Evolutionary conservation across 306 rosid genomes (phyloP), one percentile per base, ranked within the genome.

Genomic region (Corylus americana): DNA sequence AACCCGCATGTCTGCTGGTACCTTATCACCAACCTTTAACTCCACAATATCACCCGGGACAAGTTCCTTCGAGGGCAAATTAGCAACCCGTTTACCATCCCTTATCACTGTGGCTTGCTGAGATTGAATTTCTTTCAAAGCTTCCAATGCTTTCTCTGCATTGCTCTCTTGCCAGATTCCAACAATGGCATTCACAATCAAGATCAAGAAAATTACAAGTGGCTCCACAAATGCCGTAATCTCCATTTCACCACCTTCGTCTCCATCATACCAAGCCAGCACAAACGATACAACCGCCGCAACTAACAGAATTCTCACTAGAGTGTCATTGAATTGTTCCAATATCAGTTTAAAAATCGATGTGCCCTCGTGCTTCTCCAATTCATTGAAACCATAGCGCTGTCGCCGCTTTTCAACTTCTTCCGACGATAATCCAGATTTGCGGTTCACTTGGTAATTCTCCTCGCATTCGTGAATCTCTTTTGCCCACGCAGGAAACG

Each of bases 131-230:
- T 94, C 98, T 25, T 94, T 94, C 14, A 94, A 76, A 7, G 98
- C 97, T 77, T 92, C 97, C 14, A 94, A 70, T 11, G 98, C 98
- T 86, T 92, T 92, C 86, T 94, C 98, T 4, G 98, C 98, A 74
- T 94, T 88, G 83, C 81, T 94, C 84, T 94, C 98, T 64, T 94
- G 98, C 98, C 98, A 94, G 48, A 94, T 88, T 0, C 98, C 97
- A 4, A 94, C 97, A 9, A 84, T 50, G 0, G 97, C 98, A 47
- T 88, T 88, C 64, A 88, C 89, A 20, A 88, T 85, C 62, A 88
- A 51, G 12, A 88, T 88, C 71, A 88, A 31, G 76, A 88, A 88
- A 18, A 88, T 88, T 78, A 88, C 91, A 69, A 88, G 44, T 0
- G 91, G 91, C 89, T 88, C 91, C 59, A 88, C 91, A 48, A 88